Percentiles rank a stretch among this genome's conserved stretches.
phyloP scores from a whole-genome alignment of 202 grass and related monocot species.

The Brachypodium distachyon region DNA sequence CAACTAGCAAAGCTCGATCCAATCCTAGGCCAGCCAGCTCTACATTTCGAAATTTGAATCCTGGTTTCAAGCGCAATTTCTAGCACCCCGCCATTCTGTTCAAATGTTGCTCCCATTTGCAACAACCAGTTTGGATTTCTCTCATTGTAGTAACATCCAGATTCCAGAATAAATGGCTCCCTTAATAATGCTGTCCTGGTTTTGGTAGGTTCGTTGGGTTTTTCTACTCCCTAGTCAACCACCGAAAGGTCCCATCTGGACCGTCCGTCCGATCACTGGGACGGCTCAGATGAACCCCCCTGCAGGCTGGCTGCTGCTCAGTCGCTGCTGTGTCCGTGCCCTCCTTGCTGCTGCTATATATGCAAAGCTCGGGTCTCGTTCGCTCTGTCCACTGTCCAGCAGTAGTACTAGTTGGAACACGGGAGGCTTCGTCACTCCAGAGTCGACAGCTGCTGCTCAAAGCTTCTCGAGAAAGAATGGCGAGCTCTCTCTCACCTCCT shows the following conservation, averaged over 20 bases:
- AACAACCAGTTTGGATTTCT: background rate
- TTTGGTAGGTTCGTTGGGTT: background rate
- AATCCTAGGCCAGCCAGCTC: too few relatives aligned
- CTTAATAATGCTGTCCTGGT: background rate
- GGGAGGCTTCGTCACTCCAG: background rate
- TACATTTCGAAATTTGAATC: background rate
- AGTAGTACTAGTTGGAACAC: background rate
- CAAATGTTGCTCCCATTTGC: background rate
- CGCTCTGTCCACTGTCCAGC: background rate
- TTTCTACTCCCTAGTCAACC: background rate
- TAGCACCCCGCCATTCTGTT: background rate
- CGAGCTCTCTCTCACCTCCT: background rate
- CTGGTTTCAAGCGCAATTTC: background rate
- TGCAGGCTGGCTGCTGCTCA: too few relatives aligned
- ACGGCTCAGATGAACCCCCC: background rate
- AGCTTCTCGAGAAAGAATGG: background rate
- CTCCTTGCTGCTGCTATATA: background rate
- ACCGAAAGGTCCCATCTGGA: background rate
- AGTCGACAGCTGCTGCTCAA: background rate
- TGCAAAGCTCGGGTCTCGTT: background rate
- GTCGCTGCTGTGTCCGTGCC: background rate
- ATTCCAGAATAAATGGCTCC: background rate
- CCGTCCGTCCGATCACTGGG: background rate
- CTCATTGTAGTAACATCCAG: background rate
- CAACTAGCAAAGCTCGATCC: background rate